Evolutionary conservation across 352 stramenopile species (phyloP), one percentile per base, ranked within the genome.

Genomic region (Phytopythium delawarense): DNA sequence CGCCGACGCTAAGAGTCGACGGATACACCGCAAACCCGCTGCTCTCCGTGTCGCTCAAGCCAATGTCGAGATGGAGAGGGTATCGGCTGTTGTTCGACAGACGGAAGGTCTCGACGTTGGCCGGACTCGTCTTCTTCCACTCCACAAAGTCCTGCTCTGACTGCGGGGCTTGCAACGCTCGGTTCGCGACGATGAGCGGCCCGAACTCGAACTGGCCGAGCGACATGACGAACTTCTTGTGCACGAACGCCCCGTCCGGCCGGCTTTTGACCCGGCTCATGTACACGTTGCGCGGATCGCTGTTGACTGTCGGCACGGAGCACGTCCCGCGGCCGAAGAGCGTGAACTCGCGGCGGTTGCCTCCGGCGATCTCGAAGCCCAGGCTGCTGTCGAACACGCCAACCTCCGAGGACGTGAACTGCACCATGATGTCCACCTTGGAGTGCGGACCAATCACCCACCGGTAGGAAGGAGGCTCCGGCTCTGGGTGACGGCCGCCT

Each of bases 191-290:
- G n/a, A 98, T 83, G 13, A 98, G 76, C 7, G 94, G 92, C 0
- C 94, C 94, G 58, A 98, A 98, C 49, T 98, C 92, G 66, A 98
- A 98, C 59, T 87, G 74, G 49, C 89, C 89, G 52, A 79, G 88
- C 0, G 88, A 89, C 5, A 96, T 61, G 2, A 98, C 87, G 55
- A 93, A 98, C n/a, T 96, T 93, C 60, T 98, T 98, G 8, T 87
- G 72, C 18, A 96, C 79, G 67, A 92, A 82, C 11, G 69, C 62
- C 8, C 71, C 61, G 23, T 94, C 87, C 2, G 79, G 71, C 11
- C 75, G 71, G 35, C 76, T 85, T 69, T 98, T 98, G 18, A 97
- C 70, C 16, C 94, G 85, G 48, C 81, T 87, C 94, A 98, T 98
- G 62, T 98, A 98, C 3, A 98, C 87, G 62, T 97, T 98, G 40